Evolutionary conservation across 345 rosid species (phyloP).

Genomic region (Linum lewisii): DNA sequence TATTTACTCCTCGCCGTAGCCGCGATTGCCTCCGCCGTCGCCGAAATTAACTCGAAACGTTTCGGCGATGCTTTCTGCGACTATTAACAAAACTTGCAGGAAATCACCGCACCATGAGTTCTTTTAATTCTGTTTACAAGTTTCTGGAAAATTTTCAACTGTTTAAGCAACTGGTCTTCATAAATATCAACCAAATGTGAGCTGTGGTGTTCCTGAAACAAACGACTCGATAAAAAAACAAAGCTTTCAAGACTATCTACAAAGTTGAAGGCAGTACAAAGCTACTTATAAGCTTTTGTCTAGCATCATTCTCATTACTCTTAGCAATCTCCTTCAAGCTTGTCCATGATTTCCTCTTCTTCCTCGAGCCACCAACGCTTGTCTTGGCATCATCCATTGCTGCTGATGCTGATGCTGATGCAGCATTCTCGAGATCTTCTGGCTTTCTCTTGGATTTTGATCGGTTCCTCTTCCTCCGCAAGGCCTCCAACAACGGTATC

Average conservation of each 20-base stretch:
- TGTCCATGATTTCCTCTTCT: slow-evolving; percentile 43
- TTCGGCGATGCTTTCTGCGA: too few species aligned
- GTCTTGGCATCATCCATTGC: slow-evolving; percentile 7
- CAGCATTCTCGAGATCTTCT: slow-evolving; percentile 21
- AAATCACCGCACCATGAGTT: too few species aligned
- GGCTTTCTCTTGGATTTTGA: slow-evolving; percentile 23
- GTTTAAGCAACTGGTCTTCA: too few species aligned
- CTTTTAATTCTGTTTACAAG: too few species aligned
- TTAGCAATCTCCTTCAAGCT: slow-evolving; percentile 43
- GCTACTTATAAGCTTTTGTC: slow-evolving; percentile 10
- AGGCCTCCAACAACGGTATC: slow-evolving; percentile 29
- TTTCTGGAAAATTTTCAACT: too few species aligned
- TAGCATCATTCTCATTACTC: slow-evolving; percentile 17
- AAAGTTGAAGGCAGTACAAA: slow-evolving; percentile 27
- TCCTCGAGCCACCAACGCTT: slow-evolving; percentile 23
- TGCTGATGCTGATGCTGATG: not conserved
- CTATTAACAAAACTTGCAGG: too few species aligned
- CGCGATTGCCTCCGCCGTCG: too few species aligned
- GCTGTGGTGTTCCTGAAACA: too few species aligned
- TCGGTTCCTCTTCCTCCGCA: slow-evolving; percentile 37
- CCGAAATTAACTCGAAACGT: too few species aligned
- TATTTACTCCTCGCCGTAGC: too few species aligned
- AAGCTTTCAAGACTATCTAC: not conserved
- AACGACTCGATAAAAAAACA: too few species aligned
- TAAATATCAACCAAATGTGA: too few species aligned